These are phyloP conservation scores for Gossypium bickii DNA, from an alignment of 345 rosid genomes.

Conservation along the genomic window DNA sequence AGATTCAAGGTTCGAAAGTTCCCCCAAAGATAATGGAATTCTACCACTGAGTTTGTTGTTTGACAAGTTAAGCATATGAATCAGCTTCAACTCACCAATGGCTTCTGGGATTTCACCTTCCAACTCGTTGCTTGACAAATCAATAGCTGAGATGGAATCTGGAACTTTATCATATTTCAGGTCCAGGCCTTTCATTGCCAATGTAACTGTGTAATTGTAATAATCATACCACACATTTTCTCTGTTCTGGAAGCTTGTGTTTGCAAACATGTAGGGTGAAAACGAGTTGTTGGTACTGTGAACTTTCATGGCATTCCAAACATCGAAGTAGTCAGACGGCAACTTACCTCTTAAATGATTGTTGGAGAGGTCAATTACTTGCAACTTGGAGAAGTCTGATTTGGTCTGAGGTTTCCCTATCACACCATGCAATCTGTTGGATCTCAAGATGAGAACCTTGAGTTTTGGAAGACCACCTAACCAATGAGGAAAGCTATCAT, in stretches of 20 bases:
- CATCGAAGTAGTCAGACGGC: constrained; percentile 13
- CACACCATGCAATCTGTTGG: background rate
- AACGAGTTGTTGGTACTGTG: background rate
- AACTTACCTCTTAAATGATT: constrained; percentile 16
- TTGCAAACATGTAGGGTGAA: background rate
- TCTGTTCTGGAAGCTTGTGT: background rate
- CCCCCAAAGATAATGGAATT: constrained; percentile 14
- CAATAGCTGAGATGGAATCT: background rate
- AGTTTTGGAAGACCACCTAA: constrained; percentile 1
- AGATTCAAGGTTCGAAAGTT: constrained; percentile 15
- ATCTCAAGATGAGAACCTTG: constrained; percentile 1
- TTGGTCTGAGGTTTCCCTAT: background rate
- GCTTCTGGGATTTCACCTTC: constrained; percentile 13
- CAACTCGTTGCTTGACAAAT: constrained; percentile 23
- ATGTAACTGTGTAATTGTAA: constrained; percentile 10
- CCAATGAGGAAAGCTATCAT: constrained; percentile 6
- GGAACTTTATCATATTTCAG: background rate
- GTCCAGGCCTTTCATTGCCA: constrained; percentile 21
- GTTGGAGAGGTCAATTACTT: constrained; percentile 12
- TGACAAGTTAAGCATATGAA: constrained; percentile 20
- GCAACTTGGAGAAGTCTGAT: constrained; percentile 4
- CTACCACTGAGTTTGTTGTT: constrained; percentile 19
- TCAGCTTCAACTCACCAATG: constrained; percentile 3
- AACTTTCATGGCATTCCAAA: constrained; percentile 26
- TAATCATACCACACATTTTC: background rate